Conservation (phyloP, 2,329 filamentous ascomycete genomes). For the Epicoccum sorghinum region DNA sequence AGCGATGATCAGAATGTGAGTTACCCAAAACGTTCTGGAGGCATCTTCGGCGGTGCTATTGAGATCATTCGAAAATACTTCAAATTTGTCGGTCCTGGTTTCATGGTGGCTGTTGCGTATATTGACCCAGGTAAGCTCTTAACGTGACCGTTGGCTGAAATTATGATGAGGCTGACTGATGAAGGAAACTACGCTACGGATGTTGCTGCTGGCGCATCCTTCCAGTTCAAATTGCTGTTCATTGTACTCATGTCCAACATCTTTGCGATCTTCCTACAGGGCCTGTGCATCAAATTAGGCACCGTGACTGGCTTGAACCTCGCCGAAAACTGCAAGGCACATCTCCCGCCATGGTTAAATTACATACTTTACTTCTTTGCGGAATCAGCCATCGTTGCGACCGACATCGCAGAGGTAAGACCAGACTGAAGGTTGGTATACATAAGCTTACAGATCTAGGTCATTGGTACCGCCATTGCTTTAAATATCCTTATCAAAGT, state of each 20-base stretch:
- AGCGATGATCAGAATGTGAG: slow-evolving; percentile 2
- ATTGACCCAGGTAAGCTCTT: slow-evolving; percentile 49
- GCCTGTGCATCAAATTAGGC: slow-evolving; percentile 66
- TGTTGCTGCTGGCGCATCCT: slow-evolving; percentile 70
- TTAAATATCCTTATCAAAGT: slow-evolving; percentile 61
- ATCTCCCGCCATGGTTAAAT: slow-evolving; percentile 62
- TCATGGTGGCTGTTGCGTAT: slow-evolving; percentile 62
- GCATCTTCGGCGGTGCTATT: slow-evolving; percentile 18
- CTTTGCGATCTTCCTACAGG: slow-evolving; percentile 74
- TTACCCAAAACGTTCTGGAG: neutral
- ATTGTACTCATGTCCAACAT: slow-evolving; percentile 72
- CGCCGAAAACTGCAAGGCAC: slow-evolving; percentile 55
- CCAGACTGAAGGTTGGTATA: neutral
- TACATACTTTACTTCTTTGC: slow-evolving; percentile 61
- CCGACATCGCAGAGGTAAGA: slow-evolving; percentile 62
- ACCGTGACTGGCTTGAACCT: slow-evolving; percentile 58
- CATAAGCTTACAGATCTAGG: slow-evolving; percentile 36
- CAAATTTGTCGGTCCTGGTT: slow-evolving; percentile 70
- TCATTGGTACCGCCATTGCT: slow-evolving; percentile 63
- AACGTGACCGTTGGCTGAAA: no score
- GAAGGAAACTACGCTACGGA: slow-evolving; percentile 72
- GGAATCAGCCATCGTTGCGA: slow-evolving; percentile 63
- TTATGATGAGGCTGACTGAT: no score
- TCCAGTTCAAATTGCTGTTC: slow-evolving; percentile 70
- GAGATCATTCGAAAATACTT: slow-evolving; percentile 51